Evolutionary conservation across 179 eudicot genomes (phyloP).

Genomic region (Heliamphora pulchella): DNA sequence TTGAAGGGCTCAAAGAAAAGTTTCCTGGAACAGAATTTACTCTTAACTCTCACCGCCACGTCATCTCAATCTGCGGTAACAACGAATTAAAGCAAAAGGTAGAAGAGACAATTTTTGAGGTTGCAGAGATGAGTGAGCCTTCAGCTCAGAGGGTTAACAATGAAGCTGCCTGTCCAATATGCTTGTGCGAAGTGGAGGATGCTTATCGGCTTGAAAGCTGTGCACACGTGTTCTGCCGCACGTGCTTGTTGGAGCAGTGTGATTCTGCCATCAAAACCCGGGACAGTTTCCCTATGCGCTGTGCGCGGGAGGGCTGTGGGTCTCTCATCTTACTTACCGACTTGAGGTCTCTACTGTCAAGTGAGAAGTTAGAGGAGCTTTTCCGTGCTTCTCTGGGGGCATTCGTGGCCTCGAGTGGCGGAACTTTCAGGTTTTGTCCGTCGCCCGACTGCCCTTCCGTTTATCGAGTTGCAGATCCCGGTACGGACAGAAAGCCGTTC

Average conservation of each 20-base stretch:
- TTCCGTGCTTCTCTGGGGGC: constrained; percentile 67
- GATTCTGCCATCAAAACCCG: constrained; percentile 71
- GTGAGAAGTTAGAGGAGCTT: constrained; percentile 70
- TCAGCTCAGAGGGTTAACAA: constrained; percentile 18
- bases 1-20: constrained; percentile 54
- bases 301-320: constrained; percentile 54
- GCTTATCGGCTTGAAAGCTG: constrained; percentile 56
- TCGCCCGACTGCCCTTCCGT: constrained; percentile 92
- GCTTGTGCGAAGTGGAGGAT: constrained; percentile 79
- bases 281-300: constrained; percentile 65
- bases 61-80: constrained; percentile 44
- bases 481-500: constrained; percentile 37
- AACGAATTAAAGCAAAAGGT: constrained; percentile 62
- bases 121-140: constrained; percentile 37
- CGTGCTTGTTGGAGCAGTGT: constrained; percentile 78
- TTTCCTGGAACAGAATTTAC: constrained; percentile 57
- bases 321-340: constrained; percentile 49
- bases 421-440: constrained; percentile 68
- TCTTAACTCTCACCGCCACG: constrained; percentile 60
- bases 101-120: constrained; percentile 49
- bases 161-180: constrained; percentile 56
- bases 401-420: constrained; percentile 57
- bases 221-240: constrained; percentile 56
- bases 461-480: constrained; percentile 41
- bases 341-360: constrained; percentile 42